These are phyloP conservation scores for Nakaseomyces nivariensis DNA, from an alignment of 1,139 yeast genomes.

Conservation along the genomic window DNA sequence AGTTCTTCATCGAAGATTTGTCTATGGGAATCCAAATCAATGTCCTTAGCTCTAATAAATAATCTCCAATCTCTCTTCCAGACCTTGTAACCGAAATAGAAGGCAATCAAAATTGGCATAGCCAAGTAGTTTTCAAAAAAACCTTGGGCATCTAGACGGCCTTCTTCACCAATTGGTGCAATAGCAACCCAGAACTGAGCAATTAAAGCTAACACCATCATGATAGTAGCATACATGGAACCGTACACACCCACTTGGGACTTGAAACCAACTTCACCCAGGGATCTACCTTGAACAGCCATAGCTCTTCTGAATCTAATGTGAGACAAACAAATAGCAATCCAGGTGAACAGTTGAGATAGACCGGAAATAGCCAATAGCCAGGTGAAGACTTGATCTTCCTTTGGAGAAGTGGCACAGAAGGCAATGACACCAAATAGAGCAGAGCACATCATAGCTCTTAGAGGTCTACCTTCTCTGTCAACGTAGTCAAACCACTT, in stretches of 20 bases:
- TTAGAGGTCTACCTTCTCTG: constrained; percentile 49
- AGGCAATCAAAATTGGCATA: constrained; percentile 45
- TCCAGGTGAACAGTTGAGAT: constrained; percentile 53
- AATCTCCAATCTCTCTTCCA: constrained; percentile 45
- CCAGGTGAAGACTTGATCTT: constrained; percentile 49
- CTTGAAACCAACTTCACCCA: constrained; percentile 41
- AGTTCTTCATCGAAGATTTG: constrained; percentile 58
- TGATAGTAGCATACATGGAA: constrained; percentile 36
- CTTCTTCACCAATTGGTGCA: constrained; percentile 44
- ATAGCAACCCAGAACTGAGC: constrained; percentile 60
- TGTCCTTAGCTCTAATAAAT: constrained; percentile 40
- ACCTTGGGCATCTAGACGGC: constrained; percentile 34
- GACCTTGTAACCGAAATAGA: constrained; percentile 43
- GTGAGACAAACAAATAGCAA: constrained; percentile 45
- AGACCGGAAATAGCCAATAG: constrained; percentile 51
- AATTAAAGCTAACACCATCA: constrained; percentile 39
- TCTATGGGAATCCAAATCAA: constrained; percentile 61
- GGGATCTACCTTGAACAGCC: constrained; percentile 39
- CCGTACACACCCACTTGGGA: constrained; percentile 46
- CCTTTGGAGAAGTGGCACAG: constrained; percentile 44
- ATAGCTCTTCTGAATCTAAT: constrained; percentile 52
- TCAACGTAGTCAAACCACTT: constrained; percentile 46
- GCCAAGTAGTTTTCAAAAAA: constrained; percentile 55
- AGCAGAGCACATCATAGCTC: constrained; percentile 40
- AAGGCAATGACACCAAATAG: constrained; percentile 45